Percentiles rank a stretch among this genome's conserved stretches.
Conservation (phyloP, 2,329 filamentous ascomycete species). For the Colletotrichum eremochloae region DNA sequence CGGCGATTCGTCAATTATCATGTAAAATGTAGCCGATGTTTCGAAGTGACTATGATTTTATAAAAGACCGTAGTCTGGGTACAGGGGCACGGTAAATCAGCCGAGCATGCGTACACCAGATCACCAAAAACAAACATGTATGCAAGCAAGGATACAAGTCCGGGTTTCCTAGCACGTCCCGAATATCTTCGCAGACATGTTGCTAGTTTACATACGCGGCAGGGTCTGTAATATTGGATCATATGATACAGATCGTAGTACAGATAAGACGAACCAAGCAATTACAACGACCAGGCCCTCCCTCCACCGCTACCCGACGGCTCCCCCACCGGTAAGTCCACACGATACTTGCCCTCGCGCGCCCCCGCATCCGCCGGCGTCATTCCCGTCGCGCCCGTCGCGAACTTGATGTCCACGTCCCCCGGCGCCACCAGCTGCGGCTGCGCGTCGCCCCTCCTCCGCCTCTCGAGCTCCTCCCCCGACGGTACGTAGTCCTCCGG, state of each 20-base stretch:
- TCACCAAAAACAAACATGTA: no score
- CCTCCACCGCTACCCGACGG: not conserved
- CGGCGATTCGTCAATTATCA: no score
- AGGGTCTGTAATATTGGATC: not conserved
- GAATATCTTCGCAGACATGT: no score
- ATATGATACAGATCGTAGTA: no score
- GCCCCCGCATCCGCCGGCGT: conserved; percentile 33
- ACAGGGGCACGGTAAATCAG: no score
- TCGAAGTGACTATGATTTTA: no score
- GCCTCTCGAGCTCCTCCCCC: conserved; percentile 44
- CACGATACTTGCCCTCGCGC: conserved; percentile 34
- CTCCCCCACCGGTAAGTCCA: conserved; percentile 15
- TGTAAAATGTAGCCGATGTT: no score
- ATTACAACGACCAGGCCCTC: conserved; percentile 14
- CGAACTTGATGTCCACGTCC: conserved; percentile 40
- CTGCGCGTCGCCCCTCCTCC: conserved; percentile 45
- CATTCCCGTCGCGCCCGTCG: conserved; percentile 36
- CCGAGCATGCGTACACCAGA: no score
- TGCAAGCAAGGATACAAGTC: no score
- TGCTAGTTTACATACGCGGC: not conserved
- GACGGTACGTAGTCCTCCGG: conserved; percentile 44
- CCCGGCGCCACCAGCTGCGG: conserved; percentile 44
- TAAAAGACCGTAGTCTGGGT: no score
- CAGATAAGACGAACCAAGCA: not conserved
- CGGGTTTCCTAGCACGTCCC: no score